Evolutionary conservation across 108 stramenopile genomes (phyloP), one percentile per base, ranked within the genome.

Genomic region (Fistulifera pelliculosa): DNA sequence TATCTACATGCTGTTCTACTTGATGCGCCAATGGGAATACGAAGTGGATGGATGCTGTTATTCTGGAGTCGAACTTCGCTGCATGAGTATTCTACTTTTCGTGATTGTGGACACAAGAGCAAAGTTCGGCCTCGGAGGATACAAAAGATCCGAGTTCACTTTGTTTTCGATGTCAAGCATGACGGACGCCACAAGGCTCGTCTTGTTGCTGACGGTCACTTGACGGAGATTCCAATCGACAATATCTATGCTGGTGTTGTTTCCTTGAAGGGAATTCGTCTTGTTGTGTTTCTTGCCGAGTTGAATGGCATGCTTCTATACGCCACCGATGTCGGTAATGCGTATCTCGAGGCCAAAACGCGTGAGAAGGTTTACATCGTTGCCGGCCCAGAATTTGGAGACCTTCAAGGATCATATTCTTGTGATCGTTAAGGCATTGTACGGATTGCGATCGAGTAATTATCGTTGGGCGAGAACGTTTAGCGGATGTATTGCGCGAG

Each of bases 161-260:
- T 61, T 0, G 65, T 71, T 1, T 62, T 59, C 39, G 65, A 41
- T 0, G 38, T 61, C n/a, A 71, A 71, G 60, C 64, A 66, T 41
- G 70, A 66, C 44, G 41, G 41, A 11, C n/a, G n/a, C n/a, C n/a
- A n/a, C n/a, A n/a, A n/a, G n/a, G n/a, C n/a, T n/a, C n/a, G n/a
- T n/a, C n/a, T 64, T 0, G 64, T 71, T 0, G 70, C 70, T 2
- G 60, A 48, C 42, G 70, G 70, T 17, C 60, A 68, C 38, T 38
- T 62, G 0, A 68, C 71, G 0, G 52, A 62, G 17, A 8, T 22
- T 16, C 60, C 66, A 3, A 1, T 44, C 5, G 65, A 66, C 3
- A 45, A 23, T 17, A 31, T 57, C 0, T 73, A 73, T 53, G 56
- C 71, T 0, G 49, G 61, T 62, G 71, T 73, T 38, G 71, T 67